Percentiles rank a stretch among this genome's conserved stretches.
phyloP scores from a whole-genome alignment of 2,329 filamentous ascomycete species.

The Lachnellula hyalina region DNA sequence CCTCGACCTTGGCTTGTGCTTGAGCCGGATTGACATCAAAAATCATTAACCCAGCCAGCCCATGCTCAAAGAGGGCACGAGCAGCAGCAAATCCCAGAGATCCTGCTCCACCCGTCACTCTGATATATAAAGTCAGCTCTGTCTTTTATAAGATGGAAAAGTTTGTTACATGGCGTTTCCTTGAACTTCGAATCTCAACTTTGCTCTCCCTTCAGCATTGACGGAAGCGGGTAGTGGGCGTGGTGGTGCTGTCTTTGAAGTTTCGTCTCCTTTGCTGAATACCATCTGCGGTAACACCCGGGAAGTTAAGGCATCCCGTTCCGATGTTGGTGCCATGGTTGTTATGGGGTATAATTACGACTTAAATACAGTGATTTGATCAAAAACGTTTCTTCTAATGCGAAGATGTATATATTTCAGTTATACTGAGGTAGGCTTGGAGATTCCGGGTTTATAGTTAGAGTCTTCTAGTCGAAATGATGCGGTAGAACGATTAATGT shows the following conservation, averaged over 20 bases:
- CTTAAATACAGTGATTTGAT: not conserved
- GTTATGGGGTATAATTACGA: not conserved
- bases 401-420: not conserved
- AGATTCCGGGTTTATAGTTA: no score
- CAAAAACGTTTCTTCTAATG: not conserved
- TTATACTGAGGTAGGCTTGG: no score
- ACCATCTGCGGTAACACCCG: conserved; percentile 36
- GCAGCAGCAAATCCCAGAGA: conserved; percentile 54
- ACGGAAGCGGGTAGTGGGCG: conserved; percentile 38
- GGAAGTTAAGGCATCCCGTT: conserved; percentile 34
- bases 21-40: conserved; percentile 48
- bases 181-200: conserved; percentile 44
- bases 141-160: not conserved
- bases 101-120: conserved; percentile 60
- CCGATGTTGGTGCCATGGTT: conserved; percentile 2
- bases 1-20: conserved; percentile 38
- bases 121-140: not conserved
- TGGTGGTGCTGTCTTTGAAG: conserved; percentile 41
- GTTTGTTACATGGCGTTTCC: conserved; percentile 42
- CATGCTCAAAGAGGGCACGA: conserved; percentile 63
- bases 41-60: conserved; percentile 51
- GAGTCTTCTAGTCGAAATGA: no score
- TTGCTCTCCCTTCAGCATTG: conserved; percentile 32
- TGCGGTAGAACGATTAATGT: no score
- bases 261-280: conserved; percentile 38